These are phyloP conservation scores for Pseudogymnoascus sp. DNA, from an alignment of 2,329 filamentous ascomycete species.

Conservation along the genomic window DNA sequence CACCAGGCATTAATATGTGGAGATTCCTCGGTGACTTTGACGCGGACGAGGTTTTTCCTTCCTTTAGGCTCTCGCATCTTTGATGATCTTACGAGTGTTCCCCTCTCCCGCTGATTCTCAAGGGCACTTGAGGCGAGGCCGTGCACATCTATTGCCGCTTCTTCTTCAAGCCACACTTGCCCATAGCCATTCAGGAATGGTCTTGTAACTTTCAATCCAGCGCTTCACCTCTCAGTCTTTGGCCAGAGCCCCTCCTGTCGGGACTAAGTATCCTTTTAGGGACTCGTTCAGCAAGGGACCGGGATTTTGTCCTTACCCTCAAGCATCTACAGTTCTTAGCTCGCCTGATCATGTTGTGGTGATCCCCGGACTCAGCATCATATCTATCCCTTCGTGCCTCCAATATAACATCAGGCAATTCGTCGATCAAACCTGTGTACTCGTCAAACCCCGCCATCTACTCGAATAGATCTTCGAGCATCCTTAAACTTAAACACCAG, in stretches of 20 bases:
- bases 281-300: slow-evolving; percentile 6
- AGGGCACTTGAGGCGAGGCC: slow-evolving; percentile 1
- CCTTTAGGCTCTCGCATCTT: slow-evolving; percentile 6
- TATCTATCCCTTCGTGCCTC: slow-evolving; percentile 4
- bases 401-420: slow-evolving; percentile 8
- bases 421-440: slow-evolving; percentile 1
- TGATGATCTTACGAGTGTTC: slow-evolving; percentile 3
- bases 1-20: slow-evolving; percentile 7
- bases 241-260: slow-evolving; percentile 2
- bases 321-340: slow-evolving; percentile 2
- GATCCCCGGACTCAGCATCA: neutral
- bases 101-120: neutral
- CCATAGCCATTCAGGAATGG: neutral
- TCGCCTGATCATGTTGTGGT: slow-evolving; percentile 7
- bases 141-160: slow-evolving; percentile 7
- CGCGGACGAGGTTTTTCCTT: slow-evolving; percentile 8
- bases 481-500: slow-evolving; percentile 5
- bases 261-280: neutral
- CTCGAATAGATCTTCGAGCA: neutral
- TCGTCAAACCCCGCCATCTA: slow-evolving; percentile 1
- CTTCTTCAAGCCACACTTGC: neutral
- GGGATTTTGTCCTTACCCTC: neutral
- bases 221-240: neutral
- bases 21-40: neutral
- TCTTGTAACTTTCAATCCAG: neutral